These are phyloP conservation scores for Neofusicoccum parvum DNA, from an alignment of 2,329 filamentous ascomycete genomes.

Conservation along the genomic window DNA sequence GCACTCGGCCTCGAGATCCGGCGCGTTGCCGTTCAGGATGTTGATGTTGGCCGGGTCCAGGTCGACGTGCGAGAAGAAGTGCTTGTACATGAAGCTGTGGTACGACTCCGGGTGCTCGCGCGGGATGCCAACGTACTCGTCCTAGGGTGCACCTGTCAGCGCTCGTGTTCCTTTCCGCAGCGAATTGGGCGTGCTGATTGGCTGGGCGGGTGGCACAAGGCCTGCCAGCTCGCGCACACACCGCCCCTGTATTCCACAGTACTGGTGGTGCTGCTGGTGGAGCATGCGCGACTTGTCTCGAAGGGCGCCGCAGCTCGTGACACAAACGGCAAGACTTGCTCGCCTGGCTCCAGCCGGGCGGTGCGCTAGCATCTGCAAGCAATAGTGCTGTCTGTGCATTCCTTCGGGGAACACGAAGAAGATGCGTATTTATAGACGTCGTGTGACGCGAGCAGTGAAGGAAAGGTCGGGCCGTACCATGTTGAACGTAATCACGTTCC, in stretches of 20 bases:
- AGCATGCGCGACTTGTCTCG: background rate
- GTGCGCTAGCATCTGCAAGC: background rate
- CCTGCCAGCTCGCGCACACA: background rate
- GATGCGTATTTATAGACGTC: constrained; percentile 6
- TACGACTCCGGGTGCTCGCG: constrained; percentile 84
- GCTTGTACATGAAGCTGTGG: constrained; percentile 90
- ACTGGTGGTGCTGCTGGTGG: too few relatives aligned
- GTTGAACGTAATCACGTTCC: constrained; percentile 89
- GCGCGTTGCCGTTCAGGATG: constrained; percentile 79
- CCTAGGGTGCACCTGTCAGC: constrained; percentile 47
- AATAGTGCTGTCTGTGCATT: constrained; percentile 3
- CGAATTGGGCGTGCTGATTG: background rate
- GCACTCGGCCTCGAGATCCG: constrained; percentile 75
- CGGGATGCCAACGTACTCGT: constrained; percentile 84
- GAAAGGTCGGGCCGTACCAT: constrained; percentile 60
- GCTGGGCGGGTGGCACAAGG: background rate
- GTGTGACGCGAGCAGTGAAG: background rate
- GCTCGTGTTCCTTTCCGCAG: background rate
- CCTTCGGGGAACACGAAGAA: constrained; percentile 12
- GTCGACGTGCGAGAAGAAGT: constrained; percentile 86
- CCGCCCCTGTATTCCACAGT: background rate
- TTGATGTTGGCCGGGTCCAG: constrained; percentile 81
- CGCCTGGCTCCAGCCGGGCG: background rate
- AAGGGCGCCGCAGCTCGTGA: background rate
- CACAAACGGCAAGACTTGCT: constrained; percentile 1